These are phyloP conservation scores for Coelastrella sp. DNA, from an alignment of 139 green algal species.

Conservation along the genomic window DNA sequence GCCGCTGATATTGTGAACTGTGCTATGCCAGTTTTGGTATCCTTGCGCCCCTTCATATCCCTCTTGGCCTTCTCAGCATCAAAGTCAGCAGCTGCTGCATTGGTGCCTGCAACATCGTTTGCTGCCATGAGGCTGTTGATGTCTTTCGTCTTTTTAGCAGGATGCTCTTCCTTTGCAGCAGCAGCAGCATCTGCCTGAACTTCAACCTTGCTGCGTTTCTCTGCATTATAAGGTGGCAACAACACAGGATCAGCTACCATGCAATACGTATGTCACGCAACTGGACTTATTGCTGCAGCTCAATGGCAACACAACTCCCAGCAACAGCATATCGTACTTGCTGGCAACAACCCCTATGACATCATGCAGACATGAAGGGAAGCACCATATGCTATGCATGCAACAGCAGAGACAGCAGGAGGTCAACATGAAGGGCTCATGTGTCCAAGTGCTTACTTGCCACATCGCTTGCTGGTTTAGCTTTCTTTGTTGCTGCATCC, in stretches of 20 bases:
- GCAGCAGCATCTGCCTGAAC: not conserved
- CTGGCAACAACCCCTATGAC: too few species aligned
- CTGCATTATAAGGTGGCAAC: not conserved
- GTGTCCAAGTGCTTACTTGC: not conserved
- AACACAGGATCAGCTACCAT: not conserved
- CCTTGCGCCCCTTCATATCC: not conserved
- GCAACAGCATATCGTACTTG: too few species aligned
- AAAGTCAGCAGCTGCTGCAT: not conserved
- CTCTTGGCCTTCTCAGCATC: conserved; percentile 6
- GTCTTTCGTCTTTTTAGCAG: not conserved
- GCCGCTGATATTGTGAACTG: too few species aligned
- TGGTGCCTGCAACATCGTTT: not conserved
- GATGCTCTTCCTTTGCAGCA: not conserved
- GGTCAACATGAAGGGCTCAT: not conserved
- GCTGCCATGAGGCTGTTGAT: not conserved
- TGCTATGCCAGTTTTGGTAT: not conserved
- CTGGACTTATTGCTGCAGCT: not conserved
- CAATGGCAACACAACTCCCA: not conserved
- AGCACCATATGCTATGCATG: not conserved
- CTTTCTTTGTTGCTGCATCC: too few species aligned
- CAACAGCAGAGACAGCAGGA: not conserved
- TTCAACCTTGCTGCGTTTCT: not conserved
- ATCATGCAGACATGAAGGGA: not conserved
- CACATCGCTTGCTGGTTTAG: too few species aligned
- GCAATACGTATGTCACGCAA: not conserved